phyloP scores from a whole-genome alignment of 768 basidiomycete species.

The Neoboletus magnificus region DNA sequence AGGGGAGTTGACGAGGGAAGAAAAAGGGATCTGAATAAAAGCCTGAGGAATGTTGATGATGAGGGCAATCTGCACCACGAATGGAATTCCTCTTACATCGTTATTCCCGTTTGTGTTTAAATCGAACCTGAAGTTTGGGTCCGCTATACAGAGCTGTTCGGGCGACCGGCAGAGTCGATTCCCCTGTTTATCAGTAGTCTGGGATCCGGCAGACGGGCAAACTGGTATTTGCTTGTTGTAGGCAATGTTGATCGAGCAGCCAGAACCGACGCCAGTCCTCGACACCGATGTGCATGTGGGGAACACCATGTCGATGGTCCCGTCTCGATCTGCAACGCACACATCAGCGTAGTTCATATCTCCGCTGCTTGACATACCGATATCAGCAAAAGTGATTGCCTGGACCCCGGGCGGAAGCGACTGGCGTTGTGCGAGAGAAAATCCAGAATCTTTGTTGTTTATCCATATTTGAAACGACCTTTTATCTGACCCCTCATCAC shows the following conservation, averaged over 20 bases:
- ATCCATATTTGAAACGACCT: constrained; percentile 89
- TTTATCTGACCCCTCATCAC: constrained; percentile 57
- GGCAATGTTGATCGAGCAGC: constrained; percentile 85
- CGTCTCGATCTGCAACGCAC: constrained; percentile 73
- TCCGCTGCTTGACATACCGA: constrained; percentile 51
- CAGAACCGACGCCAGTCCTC: constrained; percentile 65
- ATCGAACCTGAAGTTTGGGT: constrained; percentile 78
- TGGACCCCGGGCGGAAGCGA: constrained; percentile 73
- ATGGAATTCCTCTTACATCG: constrained; percentile 37
- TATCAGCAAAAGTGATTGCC: constrained; percentile 83
- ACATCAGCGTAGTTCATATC: background rate
- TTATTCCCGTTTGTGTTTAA: constrained; percentile 49
- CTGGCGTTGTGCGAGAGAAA: constrained; percentile 63
- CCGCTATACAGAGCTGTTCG: constrained; percentile 76
- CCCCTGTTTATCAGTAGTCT: constrained; percentile 45
- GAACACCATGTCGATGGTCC: constrained; percentile 94
- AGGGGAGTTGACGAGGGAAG: constrained; percentile 50
- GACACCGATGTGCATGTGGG: constrained; percentile 75
- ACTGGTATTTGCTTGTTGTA: constrained; percentile 90
- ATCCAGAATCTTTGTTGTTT: constrained; percentile 77
- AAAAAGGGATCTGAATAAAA: constrained; percentile 64
- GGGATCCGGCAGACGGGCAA: constrained; percentile 58
- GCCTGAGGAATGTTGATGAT: constrained; percentile 39
- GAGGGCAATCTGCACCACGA: background rate
- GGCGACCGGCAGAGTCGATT: constrained; percentile 67